These are phyloP conservation scores for Scytalidium lignicola DNA, from an alignment of 2,329 filamentous ascomycete species.

Conservation along the genomic window DNA sequence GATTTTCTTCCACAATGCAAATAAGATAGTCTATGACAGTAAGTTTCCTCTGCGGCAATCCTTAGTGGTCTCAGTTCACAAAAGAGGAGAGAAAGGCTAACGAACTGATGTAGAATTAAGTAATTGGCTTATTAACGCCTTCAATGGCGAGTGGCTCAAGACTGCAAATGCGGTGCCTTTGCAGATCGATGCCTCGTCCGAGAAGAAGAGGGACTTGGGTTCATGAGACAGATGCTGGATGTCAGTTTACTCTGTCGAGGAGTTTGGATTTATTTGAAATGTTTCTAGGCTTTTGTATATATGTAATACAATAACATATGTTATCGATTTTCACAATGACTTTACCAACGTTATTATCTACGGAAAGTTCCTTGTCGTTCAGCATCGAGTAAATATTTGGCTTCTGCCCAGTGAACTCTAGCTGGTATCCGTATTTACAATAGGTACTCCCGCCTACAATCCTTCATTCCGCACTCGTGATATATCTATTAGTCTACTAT, in stretches of 20 bases:
- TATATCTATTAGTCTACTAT: too few species aligned
- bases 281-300: too few species aligned
- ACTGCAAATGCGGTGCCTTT: slow-evolving; percentile 27
- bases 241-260: neutral
- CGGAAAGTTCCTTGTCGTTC: too few species aligned
- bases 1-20: slow-evolving; percentile 92
- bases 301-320: too few species aligned
- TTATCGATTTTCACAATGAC: too few species aligned
- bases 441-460: too few species aligned
- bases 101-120: slow-evolving; percentile 55
- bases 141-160: slow-evolving; percentile 87
- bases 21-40: slow-evolving; percentile 90
- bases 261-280: neutral
- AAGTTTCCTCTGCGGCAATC: slow-evolving; percentile 40
- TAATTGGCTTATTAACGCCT: slow-evolving; percentile 94
- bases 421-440: too few species aligned
- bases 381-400: too few species aligned
- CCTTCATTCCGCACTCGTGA: too few species aligned
- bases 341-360: too few species aligned
- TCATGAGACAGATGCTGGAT: neutral
- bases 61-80: slow-evolving; percentile 2
- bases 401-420: too few species aligned
- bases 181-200: slow-evolving; percentile 18
- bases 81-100: slow-evolving; percentile 29
- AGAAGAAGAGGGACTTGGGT: slow-evolving; percentile 7